phyloP scores from a whole-genome alignment of 768 basidiomycete species.

The Psilocybe cubensis region DNA sequence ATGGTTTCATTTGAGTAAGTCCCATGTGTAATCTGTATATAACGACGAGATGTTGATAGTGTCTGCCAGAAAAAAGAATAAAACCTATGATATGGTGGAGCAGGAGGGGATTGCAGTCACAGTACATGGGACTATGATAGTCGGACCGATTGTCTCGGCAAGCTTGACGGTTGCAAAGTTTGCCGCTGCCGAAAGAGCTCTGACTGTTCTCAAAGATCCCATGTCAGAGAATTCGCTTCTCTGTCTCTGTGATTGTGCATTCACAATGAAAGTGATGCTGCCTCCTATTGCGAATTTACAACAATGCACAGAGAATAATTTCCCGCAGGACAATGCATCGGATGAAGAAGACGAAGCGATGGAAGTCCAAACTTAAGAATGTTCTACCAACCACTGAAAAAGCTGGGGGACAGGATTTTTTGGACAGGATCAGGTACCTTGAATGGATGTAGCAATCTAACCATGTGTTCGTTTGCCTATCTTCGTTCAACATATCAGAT shows the following conservation, averaged over 20 bases:
- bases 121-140: conserved; percentile 59
- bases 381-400: background rate
- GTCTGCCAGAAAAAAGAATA: conserved; percentile 24
- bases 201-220: conserved; percentile 52
- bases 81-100: conserved; percentile 19
- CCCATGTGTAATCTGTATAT: background rate
- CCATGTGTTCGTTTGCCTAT: conserved; percentile 23
- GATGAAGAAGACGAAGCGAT: conserved; percentile 15
- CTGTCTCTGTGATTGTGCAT: conserved; percentile 40
- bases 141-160: conserved; percentile 61
- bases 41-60: background rate
- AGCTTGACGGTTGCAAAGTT: conserved; percentile 69
- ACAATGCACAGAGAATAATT: background rate
- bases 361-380: background rate
- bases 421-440: conserved; percentile 23
- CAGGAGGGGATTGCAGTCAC: conserved; percentile 55
- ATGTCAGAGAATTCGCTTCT: conserved; percentile 47
- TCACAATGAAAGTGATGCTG: conserved; percentile 7
- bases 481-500: conserved; percentile 27
- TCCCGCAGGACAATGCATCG: background rate
- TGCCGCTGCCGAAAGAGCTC: conserved; percentile 65
- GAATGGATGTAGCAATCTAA: conserved; percentile 27
- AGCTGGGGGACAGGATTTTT: background rate
- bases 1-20: conserved; percentile 34
- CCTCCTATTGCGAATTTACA: background rate